Evolutionary conservation across 73 alveolate species (phyloP), one percentile per base, ranked within the genome.

Genomic region (Symbiodinium natans): DNA sequence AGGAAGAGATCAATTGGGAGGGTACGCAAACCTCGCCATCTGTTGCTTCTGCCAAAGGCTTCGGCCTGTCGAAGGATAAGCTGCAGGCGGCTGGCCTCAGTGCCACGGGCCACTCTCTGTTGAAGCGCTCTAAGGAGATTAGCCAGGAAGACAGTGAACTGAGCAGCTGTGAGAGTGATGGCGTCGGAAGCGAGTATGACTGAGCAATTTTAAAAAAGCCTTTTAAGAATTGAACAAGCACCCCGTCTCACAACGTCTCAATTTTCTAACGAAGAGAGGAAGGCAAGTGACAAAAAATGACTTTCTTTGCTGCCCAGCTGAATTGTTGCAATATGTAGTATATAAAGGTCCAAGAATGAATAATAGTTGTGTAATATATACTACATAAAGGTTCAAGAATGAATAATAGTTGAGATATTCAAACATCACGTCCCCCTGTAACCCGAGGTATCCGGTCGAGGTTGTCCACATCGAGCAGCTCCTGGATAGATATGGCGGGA

Each of bases 391-490:
- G n/a, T n/a, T n/a, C n/a, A n/a, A n/a, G n/a, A n/a, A n/a, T n/a
- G n/a, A n/a, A n/a, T n/a, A n/a, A n/a, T n/a, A n/a, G n/a, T n/a
- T n/a, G n/a, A n/a, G n/a, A n/a, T n/a, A n/a, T n/a, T n/a, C n/a
- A n/a, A n/a, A n/a, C n/a, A n/a, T n/a, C n/a, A n/a, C n/a, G n/a
- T n/a, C n/a, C n/a, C n/a, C n/a, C 31, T n/a, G 39, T 13, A n/a
- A 23, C 84, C 84, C 41, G 83, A 89, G 95, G 92, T 92, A 92
- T 63, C 98, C 98, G 1, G 98, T 92, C 63, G 98, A 92, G 36
- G 98, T 92, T 80, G 63, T 92, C 23, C 92, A 92, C 68, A 80
- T 92, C 41, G 98, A 92, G 74, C 98, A 92, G 92, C 83, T 92
- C 48, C 40, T 92, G 92, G 98, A 92, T 29, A 88, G 98, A 52